phyloP scores from a whole-genome alignment of 495 filamentous ascomycete species.

The Trichocladium uniseriatum region DNA sequence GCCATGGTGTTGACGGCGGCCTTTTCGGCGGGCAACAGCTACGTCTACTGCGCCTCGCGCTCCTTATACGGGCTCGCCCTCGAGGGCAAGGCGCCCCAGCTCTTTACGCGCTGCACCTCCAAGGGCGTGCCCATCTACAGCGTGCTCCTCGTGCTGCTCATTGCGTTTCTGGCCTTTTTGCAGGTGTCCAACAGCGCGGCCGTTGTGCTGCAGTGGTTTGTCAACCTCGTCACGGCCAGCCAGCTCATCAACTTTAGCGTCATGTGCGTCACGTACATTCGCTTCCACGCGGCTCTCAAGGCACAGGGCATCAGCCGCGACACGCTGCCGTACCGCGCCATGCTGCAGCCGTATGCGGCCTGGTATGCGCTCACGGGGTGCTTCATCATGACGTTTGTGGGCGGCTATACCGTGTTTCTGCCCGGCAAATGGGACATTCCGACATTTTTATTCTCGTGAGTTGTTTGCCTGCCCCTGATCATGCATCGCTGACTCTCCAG shows the following conservation, averaged over 20 bases:
- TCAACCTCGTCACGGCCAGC: slow-evolving; percentile 59
- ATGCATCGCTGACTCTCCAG: slow-evolving; percentile 11
- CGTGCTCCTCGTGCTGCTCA: slow-evolving; percentile 50
- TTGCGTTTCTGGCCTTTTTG: slow-evolving; percentile 61
- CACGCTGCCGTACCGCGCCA: slow-evolving; percentile 55
- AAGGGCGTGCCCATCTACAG: slow-evolving; percentile 53
- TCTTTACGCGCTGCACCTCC: slow-evolving; percentile 54
- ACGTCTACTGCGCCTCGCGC: slow-evolving; percentile 72
- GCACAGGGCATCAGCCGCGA: slow-evolving; percentile 58
- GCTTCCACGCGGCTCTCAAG: slow-evolving; percentile 59
- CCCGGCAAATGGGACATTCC: slow-evolving; percentile 56
- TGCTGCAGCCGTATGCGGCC: slow-evolving; percentile 60
- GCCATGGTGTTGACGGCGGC: slow-evolving; percentile 64
- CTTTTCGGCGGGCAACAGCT: slow-evolving; percentile 79
- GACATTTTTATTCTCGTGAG: slow-evolving; percentile 67
- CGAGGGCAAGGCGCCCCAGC: slow-evolving; percentile 53
- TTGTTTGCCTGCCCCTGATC: slow-evolving; percentile 9
- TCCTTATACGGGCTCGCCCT: slow-evolving; percentile 66
- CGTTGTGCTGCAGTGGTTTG: slow-evolving; percentile 67
- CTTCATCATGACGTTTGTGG: slow-evolving; percentile 62
- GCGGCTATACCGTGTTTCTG: slow-evolving; percentile 69
- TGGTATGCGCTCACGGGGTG: slow-evolving; percentile 55
- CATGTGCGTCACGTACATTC: slow-evolving; percentile 60
- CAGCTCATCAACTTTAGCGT: slow-evolving; percentile 72
- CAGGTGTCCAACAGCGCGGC: slow-evolving; percentile 60